phyloP scores from a whole-genome alignment of 164 flowering plant species.

The Stephania cephalantha region DNA sequence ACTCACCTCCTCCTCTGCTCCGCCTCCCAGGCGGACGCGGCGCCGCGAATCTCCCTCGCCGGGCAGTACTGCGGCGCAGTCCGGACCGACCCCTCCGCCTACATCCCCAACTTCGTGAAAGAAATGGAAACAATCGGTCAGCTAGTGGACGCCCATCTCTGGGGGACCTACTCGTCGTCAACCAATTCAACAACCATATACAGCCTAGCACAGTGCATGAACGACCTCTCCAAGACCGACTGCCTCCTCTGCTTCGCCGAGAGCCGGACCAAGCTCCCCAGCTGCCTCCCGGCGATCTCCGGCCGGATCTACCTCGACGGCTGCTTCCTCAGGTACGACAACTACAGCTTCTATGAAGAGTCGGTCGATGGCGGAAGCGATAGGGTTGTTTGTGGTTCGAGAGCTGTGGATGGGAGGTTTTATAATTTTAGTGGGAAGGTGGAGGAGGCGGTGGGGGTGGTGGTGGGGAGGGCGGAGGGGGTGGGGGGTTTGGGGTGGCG shows the following conservation, averaged over 20 bases:
- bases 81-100: background rate
- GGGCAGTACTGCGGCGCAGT: constrained; percentile 34
- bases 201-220: constrained; percentile 55
- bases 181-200: constrained; percentile 23
- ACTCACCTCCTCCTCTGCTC: background rate
- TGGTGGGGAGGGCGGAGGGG: constrained; percentile 23
- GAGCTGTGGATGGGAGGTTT: constrained; percentile 14
- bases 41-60: constrained; percentile 30
- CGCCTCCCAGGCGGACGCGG: constrained; percentile 18
- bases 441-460: constrained; percentile 20
- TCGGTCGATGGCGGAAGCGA: constrained; percentile 19
- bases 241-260: constrained; percentile 71
- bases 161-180: constrained; percentile 18
- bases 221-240: constrained; percentile 51
- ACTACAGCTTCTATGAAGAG: constrained; percentile 41
- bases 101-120: constrained; percentile 20
- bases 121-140: constrained; percentile 42
- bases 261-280: constrained; percentile 45
- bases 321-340: constrained; percentile 62
- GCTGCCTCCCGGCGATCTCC: constrained; percentile 49
- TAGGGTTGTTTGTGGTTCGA: constrained; percentile 10
- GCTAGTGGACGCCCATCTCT: constrained; percentile 14
- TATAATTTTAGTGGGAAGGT: constrained; percentile 22
- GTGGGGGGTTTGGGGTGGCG: constrained; percentile 29
- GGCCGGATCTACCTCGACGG: constrained; percentile 56